A percentile compares a stretch with the other conserved stretches of the same genome.
Evolutionary conservation across 2,329 filamentous ascomycete species (phyloP).

Genomic region (Aspergillus sp.): DNA sequence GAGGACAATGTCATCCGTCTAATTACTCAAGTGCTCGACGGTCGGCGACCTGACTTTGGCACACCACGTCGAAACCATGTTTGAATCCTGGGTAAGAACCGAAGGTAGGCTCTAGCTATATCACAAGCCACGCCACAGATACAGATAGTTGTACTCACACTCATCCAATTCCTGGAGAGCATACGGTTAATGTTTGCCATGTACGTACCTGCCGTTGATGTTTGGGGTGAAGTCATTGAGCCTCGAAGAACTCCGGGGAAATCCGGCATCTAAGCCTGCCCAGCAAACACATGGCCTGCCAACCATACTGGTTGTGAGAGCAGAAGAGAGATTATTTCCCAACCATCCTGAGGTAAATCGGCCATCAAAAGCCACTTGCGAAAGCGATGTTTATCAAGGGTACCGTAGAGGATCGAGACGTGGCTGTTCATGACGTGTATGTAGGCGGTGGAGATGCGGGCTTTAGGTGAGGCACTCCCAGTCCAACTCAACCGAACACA

Average conservation of each 20-base stretch:
- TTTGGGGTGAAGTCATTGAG: not conserved
- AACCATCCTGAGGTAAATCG: not conserved
- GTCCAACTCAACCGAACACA: slow-evolving; percentile 5
- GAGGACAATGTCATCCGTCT: not conserved
- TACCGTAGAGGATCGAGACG: slow-evolving; percentile 1
- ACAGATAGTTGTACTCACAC: not conserved
- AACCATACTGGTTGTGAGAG: not conserved
- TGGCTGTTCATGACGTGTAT: slow-evolving; percentile 12
- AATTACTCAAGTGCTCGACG: slow-evolving; percentile 1
- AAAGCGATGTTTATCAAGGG: not conserved
- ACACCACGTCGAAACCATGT: not conserved
- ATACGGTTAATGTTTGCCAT: not conserved
- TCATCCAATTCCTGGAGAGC: not conserved
- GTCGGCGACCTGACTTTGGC: not conserved
- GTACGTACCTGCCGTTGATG: not conserved
- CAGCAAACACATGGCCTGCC: not conserved
- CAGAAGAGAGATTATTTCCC: not conserved
- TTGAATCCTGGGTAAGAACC: not conserved
- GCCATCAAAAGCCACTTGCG: not conserved
- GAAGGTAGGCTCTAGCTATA: slow-evolving; percentile 12
- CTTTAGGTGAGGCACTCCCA: slow-evolving; percentile 5
- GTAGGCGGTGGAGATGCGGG: slow-evolving; percentile 14
- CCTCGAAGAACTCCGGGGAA: not conserved
- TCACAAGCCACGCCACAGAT: slow-evolving; percentile 3
- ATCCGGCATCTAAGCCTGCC: not conserved